A percentile compares a stretch with the other conserved stretches of the same genome.
Evolutionary conservation across 192 early-diverging fungal species (phyloP).

Genomic region (Backusella macrospora): DNA sequence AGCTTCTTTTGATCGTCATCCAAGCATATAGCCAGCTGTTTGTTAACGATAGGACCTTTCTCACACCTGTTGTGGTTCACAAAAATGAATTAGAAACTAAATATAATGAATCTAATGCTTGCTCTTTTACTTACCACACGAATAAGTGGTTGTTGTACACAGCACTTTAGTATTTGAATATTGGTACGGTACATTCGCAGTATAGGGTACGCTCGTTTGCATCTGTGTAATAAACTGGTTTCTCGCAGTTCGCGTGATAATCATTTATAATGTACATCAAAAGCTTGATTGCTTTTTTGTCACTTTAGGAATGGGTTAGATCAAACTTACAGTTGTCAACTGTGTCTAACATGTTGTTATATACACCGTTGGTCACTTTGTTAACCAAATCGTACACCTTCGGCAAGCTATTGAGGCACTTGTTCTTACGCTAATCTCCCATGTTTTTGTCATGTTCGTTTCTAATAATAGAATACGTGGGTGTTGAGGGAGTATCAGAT

Average conservation of each 20-base stretch:
- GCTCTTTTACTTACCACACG: no score
- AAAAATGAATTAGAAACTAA: no score
- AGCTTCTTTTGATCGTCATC: constrained; percentile 14
- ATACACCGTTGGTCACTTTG: not conserved
- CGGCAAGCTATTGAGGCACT: not conserved
- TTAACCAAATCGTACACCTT: not conserved
- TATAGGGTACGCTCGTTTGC: not conserved
- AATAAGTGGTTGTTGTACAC: no score
- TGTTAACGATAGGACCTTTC: not conserved
- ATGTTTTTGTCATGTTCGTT: not conserved
- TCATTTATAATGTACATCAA: not conserved
- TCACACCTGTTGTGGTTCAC: not conserved
- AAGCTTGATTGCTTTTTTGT: not conserved
- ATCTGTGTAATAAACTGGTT: constrained; percentile 1
- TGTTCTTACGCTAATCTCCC: not conserved
- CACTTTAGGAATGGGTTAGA: not conserved
- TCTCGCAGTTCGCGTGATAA: not conserved
- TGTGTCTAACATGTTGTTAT: constrained; percentile 1
- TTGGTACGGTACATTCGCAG: not conserved
- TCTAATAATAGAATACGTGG: not conserved
- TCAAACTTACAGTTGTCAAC: not conserved
- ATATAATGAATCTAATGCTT: no score
- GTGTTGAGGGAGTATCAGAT: not conserved
- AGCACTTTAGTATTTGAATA: no score
- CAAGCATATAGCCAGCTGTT: no score